Evolutionary conservation across 1,284 basidiomycete species (phyloP).

Genomic region (Psilocybe mexicana): DNA sequence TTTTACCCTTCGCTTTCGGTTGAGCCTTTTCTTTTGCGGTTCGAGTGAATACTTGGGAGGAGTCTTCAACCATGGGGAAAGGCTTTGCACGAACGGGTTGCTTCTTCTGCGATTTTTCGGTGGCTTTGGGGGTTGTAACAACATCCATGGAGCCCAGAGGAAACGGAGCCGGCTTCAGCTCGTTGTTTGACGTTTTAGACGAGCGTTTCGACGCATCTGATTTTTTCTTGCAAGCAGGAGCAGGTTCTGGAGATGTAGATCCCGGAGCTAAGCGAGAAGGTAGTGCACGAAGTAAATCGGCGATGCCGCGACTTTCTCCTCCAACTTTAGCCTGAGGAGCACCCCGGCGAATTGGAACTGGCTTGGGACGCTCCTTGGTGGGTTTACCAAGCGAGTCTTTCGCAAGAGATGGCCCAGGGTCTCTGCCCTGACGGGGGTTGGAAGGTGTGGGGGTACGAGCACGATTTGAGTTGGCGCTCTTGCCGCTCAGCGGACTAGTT

Average conservation of each 20-base stretch:
- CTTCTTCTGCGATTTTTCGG: neutral
- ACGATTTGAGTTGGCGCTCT: slow-evolving; percentile 11
- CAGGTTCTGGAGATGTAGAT: neutral
- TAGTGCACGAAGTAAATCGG: neutral
- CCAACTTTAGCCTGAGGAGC: neutral
- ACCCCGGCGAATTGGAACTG: slow-evolving; percentile 1
- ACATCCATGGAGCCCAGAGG: slow-evolving; percentile 4
- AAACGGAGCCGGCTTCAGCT: slow-evolving; percentile 9
- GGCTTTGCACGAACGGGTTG: neutral
- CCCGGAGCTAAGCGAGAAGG: neutral
- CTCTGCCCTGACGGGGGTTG: neutral
- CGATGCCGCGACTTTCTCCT: neutral
- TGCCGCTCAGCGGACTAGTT: slow-evolving; percentile 10
- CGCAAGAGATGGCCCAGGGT: neutral
- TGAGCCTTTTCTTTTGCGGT: slow-evolving; percentile 12
- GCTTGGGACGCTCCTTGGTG: neutral
- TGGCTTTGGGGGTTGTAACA: neutral
- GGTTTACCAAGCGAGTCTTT: neutral
- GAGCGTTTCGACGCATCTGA: neutral
- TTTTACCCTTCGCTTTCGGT: slow-evolving; percentile 8
- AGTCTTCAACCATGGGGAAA: neutral
- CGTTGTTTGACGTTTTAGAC: neutral
- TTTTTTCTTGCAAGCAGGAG: neutral
- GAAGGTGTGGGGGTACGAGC: slow-evolving; percentile 3
- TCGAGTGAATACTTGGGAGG: neutral